A percentile compares a stretch with the other conserved stretches of the same genome.
phyloP scores from a whole-genome alignment of 495 filamentous ascomycete genomes.

The Chaetomium fimeti region DNA sequence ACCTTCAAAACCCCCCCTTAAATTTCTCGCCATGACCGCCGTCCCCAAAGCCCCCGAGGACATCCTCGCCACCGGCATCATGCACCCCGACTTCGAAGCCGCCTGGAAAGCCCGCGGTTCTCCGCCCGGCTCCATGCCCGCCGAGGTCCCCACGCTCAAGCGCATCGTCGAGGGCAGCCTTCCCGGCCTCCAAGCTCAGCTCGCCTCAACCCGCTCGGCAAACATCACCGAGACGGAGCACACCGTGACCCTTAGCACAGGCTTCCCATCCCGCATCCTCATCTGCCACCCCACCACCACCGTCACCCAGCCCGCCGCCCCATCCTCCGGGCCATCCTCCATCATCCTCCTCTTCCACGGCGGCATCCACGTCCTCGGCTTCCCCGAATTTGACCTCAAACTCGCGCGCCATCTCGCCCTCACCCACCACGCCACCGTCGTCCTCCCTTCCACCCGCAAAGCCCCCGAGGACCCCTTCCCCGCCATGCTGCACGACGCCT shows the following conservation, averaged over 20 bases:
- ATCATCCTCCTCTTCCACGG: constrained; percentile 19
- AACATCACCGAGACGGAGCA: constrained; percentile 26
- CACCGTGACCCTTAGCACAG: constrained; percentile 53
- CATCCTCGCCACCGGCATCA: constrained; percentile 13
- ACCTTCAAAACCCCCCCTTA: too few species aligned
- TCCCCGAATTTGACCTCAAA: constrained; percentile 11
- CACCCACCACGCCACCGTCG: constrained; percentile 9
- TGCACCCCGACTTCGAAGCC: constrained; percentile 44
- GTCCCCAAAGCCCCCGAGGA: neutral
- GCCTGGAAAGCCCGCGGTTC: constrained; percentile 11
- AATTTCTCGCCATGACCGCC: neutral
- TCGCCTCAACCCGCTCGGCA: neutral
- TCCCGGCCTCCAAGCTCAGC: neutral
- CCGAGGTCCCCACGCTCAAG: constrained; percentile 5
- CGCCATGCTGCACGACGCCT: constrained; percentile 11
- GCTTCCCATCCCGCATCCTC: constrained; percentile 30
- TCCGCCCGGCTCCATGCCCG: neutral
- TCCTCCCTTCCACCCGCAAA: constrained; percentile 12
- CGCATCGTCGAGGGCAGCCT: constrained; percentile 12
- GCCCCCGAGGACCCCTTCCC: constrained; percentile 12
- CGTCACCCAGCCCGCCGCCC: neutral
- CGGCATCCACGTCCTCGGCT: constrained; percentile 18
- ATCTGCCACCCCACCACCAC: constrained; percentile 31
- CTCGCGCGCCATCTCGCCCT: constrained; percentile 1
- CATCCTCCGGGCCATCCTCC: neutral